Evolutionary conservation across 148 eudicot genomes (phyloP).

Genomic region (Nepenthes mirabilis): DNA sequence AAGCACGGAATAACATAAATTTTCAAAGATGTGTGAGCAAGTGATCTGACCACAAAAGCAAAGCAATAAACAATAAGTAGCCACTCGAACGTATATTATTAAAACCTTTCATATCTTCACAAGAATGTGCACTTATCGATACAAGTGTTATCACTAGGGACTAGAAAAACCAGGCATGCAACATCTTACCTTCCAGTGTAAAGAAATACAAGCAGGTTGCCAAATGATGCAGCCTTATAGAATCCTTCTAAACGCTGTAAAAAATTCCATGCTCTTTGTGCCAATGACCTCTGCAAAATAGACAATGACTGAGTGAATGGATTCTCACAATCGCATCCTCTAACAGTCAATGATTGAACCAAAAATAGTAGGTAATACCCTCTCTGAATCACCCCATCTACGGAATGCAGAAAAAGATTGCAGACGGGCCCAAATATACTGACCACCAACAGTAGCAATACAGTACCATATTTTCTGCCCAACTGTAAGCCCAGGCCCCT

Average conservation of each 20-base stretch:
- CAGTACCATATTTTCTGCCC: conserved; percentile 92
- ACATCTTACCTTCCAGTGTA: conserved; percentile 76
- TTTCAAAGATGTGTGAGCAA: no score
- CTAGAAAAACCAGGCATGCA: neutral
- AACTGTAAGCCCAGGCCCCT: conserved; percentile 88
- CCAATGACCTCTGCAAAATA: conserved; percentile 53
- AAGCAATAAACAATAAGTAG: no score
- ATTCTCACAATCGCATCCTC: neutral
- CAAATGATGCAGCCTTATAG: conserved; percentile 81
- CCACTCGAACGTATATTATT: no score
- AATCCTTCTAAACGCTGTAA: conserved; percentile 85
- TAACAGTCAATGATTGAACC: neutral
- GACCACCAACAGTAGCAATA: conserved; percentile 87
- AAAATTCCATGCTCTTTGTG: conserved; percentile 75
- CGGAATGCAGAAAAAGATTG: conserved; percentile 95
- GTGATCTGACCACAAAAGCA: no score
- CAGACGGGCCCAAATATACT: conserved; percentile 79
- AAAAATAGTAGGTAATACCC: conserved; percentile 26
- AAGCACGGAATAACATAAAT: no score
- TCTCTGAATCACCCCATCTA: conserved; percentile 95
- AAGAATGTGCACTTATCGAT: neutral
- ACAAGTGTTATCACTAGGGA: neutral
- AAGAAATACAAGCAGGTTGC: conserved; percentile 82
- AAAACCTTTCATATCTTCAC: neutral
- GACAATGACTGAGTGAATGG: neutral